Conservation (phyloP, 1,284 basidiomycete species). For the Sporisorium sorghi region DNA sequence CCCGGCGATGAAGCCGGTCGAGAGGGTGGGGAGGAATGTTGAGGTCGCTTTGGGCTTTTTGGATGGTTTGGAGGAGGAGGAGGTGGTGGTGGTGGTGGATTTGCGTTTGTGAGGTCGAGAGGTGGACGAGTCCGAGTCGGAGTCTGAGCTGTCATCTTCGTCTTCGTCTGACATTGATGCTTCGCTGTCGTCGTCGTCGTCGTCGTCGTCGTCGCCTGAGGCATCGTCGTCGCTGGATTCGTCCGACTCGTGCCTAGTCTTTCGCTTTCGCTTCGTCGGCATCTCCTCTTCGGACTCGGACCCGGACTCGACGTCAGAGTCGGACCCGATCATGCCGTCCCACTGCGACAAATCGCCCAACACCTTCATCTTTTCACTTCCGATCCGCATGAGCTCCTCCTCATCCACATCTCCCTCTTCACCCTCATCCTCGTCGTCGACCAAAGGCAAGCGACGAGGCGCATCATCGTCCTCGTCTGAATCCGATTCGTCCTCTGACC, state of each 20-base stretch:
- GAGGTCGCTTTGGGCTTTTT: slow-evolving; percentile 38
- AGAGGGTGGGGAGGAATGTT: slow-evolving; percentile 85
- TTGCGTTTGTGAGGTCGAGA: slow-evolving; percentile 22
- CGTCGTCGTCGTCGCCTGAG: slow-evolving; percentile 60
- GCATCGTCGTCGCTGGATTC: slow-evolving; percentile 48
- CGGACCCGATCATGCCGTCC: slow-evolving; percentile 48
- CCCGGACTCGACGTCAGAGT: slow-evolving; percentile 34
- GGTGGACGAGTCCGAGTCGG: slow-evolving; percentile 8
- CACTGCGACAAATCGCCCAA: slow-evolving; percentile 51
- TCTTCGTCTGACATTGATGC: slow-evolving; percentile 43
- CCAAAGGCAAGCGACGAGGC: slow-evolving; percentile 1
- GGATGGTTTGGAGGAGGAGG: neutral
- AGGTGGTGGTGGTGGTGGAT: neutral
- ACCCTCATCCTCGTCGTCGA: slow-evolving; percentile 13
- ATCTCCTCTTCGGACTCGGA: neutral
- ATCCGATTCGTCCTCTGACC: slow-evolving; percentile 49
- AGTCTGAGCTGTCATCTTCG: slow-evolving; percentile 56
- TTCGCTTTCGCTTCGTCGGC: slow-evolving; percentile 1
- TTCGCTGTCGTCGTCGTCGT: slow-evolving; percentile 52
- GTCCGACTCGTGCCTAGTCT: neutral
- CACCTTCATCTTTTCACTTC: slow-evolving; percentile 45
- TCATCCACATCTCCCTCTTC: slow-evolving; percentile 32
- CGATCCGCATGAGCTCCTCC: slow-evolving; percentile 35
- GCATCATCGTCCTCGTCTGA: slow-evolving; percentile 26
- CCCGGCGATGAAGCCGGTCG: slow-evolving; percentile 80